Conservation (phyloP, 148 eudicot genomes). For the Tetragonia tetragonoides region DNA sequence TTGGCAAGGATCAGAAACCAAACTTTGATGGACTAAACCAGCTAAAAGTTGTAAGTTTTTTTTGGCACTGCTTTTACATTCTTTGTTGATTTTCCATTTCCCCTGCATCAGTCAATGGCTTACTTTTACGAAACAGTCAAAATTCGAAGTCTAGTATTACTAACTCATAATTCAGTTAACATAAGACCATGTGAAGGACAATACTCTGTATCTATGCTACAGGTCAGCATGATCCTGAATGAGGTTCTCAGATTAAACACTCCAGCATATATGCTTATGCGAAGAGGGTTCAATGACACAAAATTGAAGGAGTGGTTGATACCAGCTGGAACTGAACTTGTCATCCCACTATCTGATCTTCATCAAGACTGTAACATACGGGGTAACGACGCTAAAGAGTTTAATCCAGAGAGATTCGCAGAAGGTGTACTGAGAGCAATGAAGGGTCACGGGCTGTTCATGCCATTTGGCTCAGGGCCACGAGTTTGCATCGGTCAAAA, state of each 20-base stretch:
- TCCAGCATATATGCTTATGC: constrained; percentile 12
- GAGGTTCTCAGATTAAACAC: constrained; percentile 29
- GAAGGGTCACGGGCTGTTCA: no score
- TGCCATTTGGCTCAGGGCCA: no score
- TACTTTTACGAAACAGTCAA: not conserved
- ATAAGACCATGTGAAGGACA: not conserved
- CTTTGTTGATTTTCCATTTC: no score
- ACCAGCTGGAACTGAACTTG: constrained; percentile 23
- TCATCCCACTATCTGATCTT: constrained; percentile 9
- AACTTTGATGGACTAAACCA: constrained; percentile 21
- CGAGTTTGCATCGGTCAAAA: no score
- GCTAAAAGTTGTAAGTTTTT: constrained; percentile 17
- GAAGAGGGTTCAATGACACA: constrained; percentile 12
- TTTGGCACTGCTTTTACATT: not conserved
- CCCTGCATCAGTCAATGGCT: no score
- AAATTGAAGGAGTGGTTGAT: constrained; percentile 8
- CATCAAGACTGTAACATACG: constrained; percentile 23
- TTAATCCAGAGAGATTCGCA: no score
- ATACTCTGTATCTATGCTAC: not conserved
- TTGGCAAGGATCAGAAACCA: constrained; percentile 18
- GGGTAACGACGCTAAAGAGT: constrained; percentile 17
- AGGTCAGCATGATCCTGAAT: constrained; percentile 26
- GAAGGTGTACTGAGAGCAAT: no score
- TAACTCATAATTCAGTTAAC: no score
- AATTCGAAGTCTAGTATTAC: not conserved